Evolutionary conservation across 208 protist species (phyloP).

Genomic region (Leptomonas seymouri): DNA sequence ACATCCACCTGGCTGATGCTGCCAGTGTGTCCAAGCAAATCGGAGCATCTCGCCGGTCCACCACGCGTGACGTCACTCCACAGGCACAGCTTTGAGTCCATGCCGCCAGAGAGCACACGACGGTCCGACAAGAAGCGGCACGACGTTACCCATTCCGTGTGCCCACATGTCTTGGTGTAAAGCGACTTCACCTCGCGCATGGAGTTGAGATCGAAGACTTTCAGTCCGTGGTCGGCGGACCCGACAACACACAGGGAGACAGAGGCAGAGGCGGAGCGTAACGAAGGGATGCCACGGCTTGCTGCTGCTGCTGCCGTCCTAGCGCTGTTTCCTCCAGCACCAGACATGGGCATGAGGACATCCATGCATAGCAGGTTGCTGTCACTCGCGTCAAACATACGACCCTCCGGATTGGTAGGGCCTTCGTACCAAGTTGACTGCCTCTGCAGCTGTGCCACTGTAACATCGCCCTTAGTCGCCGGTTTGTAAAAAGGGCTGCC

Average conservation of each 20-base stretch:
- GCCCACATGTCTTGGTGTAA: conserved; percentile 77
- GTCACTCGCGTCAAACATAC: conserved; percentile 76
- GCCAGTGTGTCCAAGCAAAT: conserved; percentile 80
- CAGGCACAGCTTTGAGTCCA: conserved; percentile 92
- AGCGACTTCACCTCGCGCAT: conserved; percentile 62
- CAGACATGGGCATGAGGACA: conserved; percentile 32
- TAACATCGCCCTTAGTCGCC: not conserved
- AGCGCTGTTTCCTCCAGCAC: not conserved
- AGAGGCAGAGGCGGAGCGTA: not conserved
- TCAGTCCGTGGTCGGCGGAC: conserved; percentile 86
- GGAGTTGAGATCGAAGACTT: conserved; percentile 74
- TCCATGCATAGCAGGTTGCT: conserved; percentile 91
- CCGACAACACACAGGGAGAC: conserved; percentile 68
- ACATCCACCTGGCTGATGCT: conserved; percentile 86
- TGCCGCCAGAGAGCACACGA: conserved; percentile 82
- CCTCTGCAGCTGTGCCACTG: conserved; percentile 23
- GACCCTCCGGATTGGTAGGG: conserved; percentile 50
- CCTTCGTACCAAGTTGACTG: conserved; percentile 47
- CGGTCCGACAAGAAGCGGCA: conserved; percentile 73
- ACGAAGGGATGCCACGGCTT: no score
- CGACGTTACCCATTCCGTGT: conserved; percentile 91
- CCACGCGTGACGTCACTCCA: conserved; percentile 54
- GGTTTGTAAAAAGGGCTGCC: conserved; percentile 11
- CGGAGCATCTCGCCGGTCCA: conserved; percentile 63
- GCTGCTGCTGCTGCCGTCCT: not conserved